Evolutionary conservation across 2,329 filamentous ascomycete genomes (phyloP), one percentile per base, ranked within the genome.

Genomic region (Fusarium sp.): DNA sequence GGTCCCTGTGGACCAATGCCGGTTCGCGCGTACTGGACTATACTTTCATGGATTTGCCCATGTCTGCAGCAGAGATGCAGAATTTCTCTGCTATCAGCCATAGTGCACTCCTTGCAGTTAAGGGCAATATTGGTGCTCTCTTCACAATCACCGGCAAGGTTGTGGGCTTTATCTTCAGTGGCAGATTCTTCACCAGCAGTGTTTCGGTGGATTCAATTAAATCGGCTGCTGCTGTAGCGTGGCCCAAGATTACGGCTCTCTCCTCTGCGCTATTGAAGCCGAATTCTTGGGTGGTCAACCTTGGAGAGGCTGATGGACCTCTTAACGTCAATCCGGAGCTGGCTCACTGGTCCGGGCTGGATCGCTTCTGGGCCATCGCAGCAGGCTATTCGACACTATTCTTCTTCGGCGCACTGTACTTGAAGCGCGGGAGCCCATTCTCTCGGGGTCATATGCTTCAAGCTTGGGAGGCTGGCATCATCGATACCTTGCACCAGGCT

Each of bases 401-500:
- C 16, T 78, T 93, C 48, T 80, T 93, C 37, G 94, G 94, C 6
- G 90, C 92, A 29, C 83, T 95, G 4, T 99, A 98, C 79, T 86
- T 98, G 35, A 91, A 90, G 63, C 87, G 92, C 64, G 92, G 92
- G 31, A 88, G 88, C 10, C 89, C 93, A 0, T 88, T 97, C 71
- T 91, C 91, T 5, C 83, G 83, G 3, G 83, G 85, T 7, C 85
- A 85, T 62, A 82, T 87, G 3, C 85, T 87, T 56, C 88, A 89
- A 66, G 88, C 89, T 37, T 89, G 88, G 86, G 95, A 98, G 80
- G 92, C 92, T 29, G 88, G 91, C 12, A 82, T 98, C 45, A 92
- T 95, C 29, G 95, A 98, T 71, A 87, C 91, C 4, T 86, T 99
- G 27, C 92, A 94, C 71, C 97, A 99, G 85, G 96, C 96, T 52